These are phyloP conservation scores for Cryomyces antarcticus DNA, from an alignment of 495 filamentous ascomycete species.

Conservation along the genomic window DNA sequence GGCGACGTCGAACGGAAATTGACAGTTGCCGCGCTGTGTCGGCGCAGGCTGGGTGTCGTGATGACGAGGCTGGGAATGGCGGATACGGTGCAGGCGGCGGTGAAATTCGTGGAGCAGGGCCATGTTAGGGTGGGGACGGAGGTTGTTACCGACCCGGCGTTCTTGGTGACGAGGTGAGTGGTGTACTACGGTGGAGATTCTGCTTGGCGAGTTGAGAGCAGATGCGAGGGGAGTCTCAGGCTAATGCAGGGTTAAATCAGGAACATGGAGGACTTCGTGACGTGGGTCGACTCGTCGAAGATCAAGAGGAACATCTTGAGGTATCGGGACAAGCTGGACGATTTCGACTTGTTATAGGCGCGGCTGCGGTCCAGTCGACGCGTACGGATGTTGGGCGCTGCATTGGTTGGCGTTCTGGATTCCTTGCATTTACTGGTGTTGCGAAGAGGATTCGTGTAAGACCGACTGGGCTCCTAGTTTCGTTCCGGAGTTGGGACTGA, in stretches of 20 bases:
- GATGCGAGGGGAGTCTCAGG: background rate
- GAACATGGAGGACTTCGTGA: slow-evolving; percentile 91
- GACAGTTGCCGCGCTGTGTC: slow-evolving; percentile 66
- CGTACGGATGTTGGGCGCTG: background rate
- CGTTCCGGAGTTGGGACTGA: too few species aligned
- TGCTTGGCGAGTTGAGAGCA: background rate
- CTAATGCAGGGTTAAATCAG: slow-evolving; percentile 20
- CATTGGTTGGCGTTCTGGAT: background rate
- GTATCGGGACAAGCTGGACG: slow-evolving; percentile 87
- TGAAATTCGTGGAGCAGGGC: slow-evolving; percentile 81
- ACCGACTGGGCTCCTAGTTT: too few species aligned
- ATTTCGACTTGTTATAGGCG: slow-evolving; percentile 67
- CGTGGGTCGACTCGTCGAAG: slow-evolving; percentile 91
- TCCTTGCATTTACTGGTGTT: background rate
- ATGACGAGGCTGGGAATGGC: slow-evolving; percentile 82
- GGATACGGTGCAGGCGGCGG: slow-evolving; percentile 61
- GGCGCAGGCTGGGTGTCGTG: slow-evolving; percentile 62
- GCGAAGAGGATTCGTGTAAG: background rate
- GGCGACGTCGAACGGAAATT: slow-evolving; percentile 70
- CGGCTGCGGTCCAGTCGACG: background rate
- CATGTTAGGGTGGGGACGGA: slow-evolving; percentile 89
- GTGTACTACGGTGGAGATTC: background rate
- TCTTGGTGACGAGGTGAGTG: slow-evolving; percentile 39
- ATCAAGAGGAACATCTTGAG: slow-evolving; percentile 87
- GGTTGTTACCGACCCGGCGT: slow-evolving; percentile 70